Evolutionary conservation across 2,329 filamentous ascomycete species (phyloP), one percentile per base, ranked within the genome.

Genomic region (Herpomyces periplanetae): DNA sequence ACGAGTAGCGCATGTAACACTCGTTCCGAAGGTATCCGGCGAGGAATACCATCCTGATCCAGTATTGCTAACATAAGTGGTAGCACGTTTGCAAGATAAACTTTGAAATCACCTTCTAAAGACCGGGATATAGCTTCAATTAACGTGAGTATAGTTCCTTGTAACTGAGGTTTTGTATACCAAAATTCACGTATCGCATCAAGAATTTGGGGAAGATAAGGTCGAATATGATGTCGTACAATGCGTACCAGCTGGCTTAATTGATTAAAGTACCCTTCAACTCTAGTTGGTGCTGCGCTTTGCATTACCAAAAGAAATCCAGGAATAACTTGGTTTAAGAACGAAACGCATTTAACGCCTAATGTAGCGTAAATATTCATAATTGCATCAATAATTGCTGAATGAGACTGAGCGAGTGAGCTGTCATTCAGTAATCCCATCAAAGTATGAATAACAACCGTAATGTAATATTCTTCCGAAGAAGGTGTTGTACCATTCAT

Each of bases 321-420:
- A 0, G 84, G 80, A 13, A 96, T 66, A 24, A 96, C 88, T 24
- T 80, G 63, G 24, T 66, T 64, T 2, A 96, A 52, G 37, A 91
- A 96, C 0, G 69, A 65, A 5, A 96, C 75, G 34, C 80, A 96
- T 35, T 91, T 87, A 29, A 96, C 43, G 2, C 80, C 80, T 24
- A 96, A 50, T 0, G 84, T 96, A 29, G 80, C 66, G 41, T 96
- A 96, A 23, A 96, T 96, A 29, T 69, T 87, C 59, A 96, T 91
- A 30, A 96, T 84, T 3, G 80, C 80, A 35, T 91, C 80, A 19
- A 96, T 80, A 7, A 91, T 75, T 5, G 63, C 58, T 3, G 71
- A 75, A 31, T 96, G 84, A 30, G 87, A 75, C 31, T 84, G 66
- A 6, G 62, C 55, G 3, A 96, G 46, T 0, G 80, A 91, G 11